Evolutionary conservation across 176 grass and related monocot genomes (phyloP).

Genomic region (Bromus sterilis): DNA sequence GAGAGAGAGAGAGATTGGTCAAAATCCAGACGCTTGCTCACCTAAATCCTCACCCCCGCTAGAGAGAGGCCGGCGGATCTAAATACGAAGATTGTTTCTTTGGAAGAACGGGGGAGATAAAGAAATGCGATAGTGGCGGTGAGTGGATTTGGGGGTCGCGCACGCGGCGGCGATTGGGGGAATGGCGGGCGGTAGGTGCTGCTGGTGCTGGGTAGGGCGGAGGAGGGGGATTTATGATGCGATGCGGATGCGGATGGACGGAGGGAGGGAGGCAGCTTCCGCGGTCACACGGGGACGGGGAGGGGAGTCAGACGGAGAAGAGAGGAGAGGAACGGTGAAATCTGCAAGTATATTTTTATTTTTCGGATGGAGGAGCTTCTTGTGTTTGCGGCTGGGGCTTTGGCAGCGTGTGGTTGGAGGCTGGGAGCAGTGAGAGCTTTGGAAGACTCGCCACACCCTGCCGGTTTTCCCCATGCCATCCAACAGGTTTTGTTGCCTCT

Average conservation of each 20-base stretch:
- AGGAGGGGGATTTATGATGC: slow-evolving; percentile 28
- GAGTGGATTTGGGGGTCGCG: slow-evolving; percentile 27
- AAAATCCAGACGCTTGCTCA: slow-evolving; percentile 41
- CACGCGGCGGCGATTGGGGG: slow-evolving; percentile 25
- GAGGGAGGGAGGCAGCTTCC: slow-evolving; percentile 5
- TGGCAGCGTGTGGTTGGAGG: slow-evolving; percentile 22
- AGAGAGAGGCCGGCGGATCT: slow-evolving; percentile 23
- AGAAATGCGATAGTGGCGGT: slow-evolving; percentile 17
- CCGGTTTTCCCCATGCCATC: neutral
- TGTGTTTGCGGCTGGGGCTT: slow-evolving; percentile 13
- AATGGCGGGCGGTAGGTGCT: slow-evolving; percentile 30
- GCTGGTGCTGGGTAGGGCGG: neutral
- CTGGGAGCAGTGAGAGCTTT: slow-evolving; percentile 17
- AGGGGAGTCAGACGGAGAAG: neutral
- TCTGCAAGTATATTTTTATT: neutral
- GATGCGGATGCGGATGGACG: slow-evolving; percentile 25
- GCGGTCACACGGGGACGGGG: neutral
- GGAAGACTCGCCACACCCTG: slow-evolving; percentile 15
- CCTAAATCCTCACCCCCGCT: slow-evolving; percentile 34
- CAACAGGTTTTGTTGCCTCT: slow-evolving; percentile 12
- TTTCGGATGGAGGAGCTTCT: neutral
- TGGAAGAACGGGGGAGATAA: neutral
- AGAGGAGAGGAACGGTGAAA: neutral
- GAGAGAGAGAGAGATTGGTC: neutral
- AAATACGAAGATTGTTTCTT: slow-evolving; percentile 4